Conservation (phyloP, 768 basidiomycete genomes). For the Boletus tylopilopsis region DNA sequence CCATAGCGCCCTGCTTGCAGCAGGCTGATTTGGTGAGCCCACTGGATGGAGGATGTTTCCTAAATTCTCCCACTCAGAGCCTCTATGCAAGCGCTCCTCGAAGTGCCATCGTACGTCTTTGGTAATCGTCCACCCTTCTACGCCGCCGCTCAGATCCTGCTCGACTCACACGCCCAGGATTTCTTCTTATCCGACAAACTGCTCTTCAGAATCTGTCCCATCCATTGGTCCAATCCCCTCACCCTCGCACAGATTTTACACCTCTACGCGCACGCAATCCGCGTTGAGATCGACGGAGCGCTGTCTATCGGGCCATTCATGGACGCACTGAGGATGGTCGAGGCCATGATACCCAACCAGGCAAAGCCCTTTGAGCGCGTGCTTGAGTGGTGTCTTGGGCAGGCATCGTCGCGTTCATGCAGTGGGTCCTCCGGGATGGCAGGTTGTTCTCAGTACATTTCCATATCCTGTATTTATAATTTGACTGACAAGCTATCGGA, state of each 20-base stretch:
- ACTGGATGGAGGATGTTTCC: conserved; percentile 27
- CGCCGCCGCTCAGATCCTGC: conserved; percentile 26
- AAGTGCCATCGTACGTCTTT: conserved; percentile 49
- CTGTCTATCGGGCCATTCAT: conserved; percentile 22
- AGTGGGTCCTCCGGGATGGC: too few relatives aligned
- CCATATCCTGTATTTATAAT: too few relatives aligned
- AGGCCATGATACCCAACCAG: conserved; percentile 21
- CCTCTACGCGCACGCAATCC: conserved; percentile 34
- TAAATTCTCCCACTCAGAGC: conserved; percentile 43
- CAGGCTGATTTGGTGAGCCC: too few relatives aligned
- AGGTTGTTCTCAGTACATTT: too few relatives aligned
- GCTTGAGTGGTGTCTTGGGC: conserved; percentile 59
- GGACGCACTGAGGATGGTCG: conserved; percentile 18
- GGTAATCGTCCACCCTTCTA: conserved; percentile 42
- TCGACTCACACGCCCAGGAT: conserved; percentile 27
- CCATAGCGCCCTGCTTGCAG: conserved; percentile 89
- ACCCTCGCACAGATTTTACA: conserved; percentile 17
- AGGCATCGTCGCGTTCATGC: conserved; percentile 28
- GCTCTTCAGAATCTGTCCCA: conserved; percentile 37
- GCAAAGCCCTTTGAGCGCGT: conserved; percentile 46
- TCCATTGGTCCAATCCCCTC: conserved; percentile 19
- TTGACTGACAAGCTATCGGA: too few relatives aligned
- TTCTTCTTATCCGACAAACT: conserved; percentile 44
- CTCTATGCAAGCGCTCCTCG: conserved; percentile 40
- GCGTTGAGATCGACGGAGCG: conserved; percentile 20